Evolutionary conservation across 2,329 filamentous ascomycete genomes (phyloP), one percentile per base, ranked within the genome.

Genomic region (Diaporthe eres): DNA sequence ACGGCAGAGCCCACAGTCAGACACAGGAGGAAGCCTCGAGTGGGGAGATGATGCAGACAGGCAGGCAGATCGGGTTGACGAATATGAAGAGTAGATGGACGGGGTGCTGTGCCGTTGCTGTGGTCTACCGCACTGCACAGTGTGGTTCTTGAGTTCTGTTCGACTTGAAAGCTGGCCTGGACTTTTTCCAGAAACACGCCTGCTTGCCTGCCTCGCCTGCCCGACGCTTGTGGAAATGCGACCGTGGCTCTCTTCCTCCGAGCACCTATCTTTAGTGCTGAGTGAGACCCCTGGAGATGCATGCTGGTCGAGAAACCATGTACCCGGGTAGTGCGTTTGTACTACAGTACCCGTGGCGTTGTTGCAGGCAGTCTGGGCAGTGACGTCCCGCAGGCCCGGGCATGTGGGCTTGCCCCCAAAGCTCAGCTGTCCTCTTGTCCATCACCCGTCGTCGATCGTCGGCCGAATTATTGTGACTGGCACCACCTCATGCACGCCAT

Each of bases 141-240:
- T 60, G n/a, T 58, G 57, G 49, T 39, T 31, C 31, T 10, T 67
- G 42, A 60, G 39, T 61, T 63, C 47, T 12, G 49, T 7, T 55
- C 19, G 65, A 70, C 65, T 70, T 55, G 71, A 73, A 73, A 73
- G 71, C 71, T 73, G 71, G 71, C 71, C 71, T 73, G 71, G 71
- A 73, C 71, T 73, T 73, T 73, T 73, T 73, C 47, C 47, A 73
- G 42, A 65, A 61, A 34, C 71, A 65, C 37, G 47, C 63, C 17
- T 67, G 47, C 63, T 19, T 68, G 39, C 57, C 39, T 51, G 44
- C 19, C 44, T 67, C 31, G 61, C 39, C 61, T 67, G 42, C 61
- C 19, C 44, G 22, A 31, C 39, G 17, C 60, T 47, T 22, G 39
- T 47, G 42, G 39, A 65, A 65, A 65, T 65, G 60, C 60, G 60